A percentile compares a stretch with the other conserved stretches of the same genome.
Conservation (phyloP, 768 basidiomycete species). For the Serendipita sp. region DNA sequence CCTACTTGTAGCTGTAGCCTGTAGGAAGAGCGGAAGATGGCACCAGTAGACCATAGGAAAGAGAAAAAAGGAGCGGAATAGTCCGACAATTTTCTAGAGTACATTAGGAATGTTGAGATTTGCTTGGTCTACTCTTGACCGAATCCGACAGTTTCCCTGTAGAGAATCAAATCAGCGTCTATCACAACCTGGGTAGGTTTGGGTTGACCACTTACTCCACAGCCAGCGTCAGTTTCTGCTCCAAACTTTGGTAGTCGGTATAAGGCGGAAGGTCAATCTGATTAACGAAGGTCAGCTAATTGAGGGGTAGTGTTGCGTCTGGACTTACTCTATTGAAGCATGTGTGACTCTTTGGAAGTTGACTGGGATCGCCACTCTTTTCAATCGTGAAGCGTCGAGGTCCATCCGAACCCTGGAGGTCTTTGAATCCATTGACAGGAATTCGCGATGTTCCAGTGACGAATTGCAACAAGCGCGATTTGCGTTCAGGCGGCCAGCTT, state of each 20-base stretch:
- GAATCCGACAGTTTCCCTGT: conserved; percentile 84
- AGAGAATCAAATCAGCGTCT: conserved; percentile 9
- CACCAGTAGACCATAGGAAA: background rate
- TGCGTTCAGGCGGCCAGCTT: conserved; percentile 95
- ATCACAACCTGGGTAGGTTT: conserved; percentile 11
- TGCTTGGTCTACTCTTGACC: conserved; percentile 54
- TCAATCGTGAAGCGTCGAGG: conserved; percentile 96
- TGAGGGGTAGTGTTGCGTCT: background rate
- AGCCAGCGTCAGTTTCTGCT: conserved; percentile 88
- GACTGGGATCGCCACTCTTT: conserved; percentile 92
- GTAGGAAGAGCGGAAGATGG: background rate
- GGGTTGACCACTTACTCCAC: conserved; percentile 54
- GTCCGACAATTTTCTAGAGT: background rate
- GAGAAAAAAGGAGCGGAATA: background rate
- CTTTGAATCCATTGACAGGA: conserved; percentile 98
- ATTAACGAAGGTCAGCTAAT: conserved; percentile 17
- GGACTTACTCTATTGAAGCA: conserved; percentile 57
- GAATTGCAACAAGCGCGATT: conserved; percentile 90
- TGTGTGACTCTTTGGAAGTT: conserved; percentile 73
- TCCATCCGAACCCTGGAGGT: conserved; percentile 94
- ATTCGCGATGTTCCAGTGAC: conserved; percentile 94
- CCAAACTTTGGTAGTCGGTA: conserved; percentile 84
- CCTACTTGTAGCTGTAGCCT: background rate
- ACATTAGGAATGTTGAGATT: conserved; percentile 14
- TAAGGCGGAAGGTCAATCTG: conserved; percentile 96